Conservation (phyloP, 805 yeast species). For the Suhomyces faveliae region DNA sequence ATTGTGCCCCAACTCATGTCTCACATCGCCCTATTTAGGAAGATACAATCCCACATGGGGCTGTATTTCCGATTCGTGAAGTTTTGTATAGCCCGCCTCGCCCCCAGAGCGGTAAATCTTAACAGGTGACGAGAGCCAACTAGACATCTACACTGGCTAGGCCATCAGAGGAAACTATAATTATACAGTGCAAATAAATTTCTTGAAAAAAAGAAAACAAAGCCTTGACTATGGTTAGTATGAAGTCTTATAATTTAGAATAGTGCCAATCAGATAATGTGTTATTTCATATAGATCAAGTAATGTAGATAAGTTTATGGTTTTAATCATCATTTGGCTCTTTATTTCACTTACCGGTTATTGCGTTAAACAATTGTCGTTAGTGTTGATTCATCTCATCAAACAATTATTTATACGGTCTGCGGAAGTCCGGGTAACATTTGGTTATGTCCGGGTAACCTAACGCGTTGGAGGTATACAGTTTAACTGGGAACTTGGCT, state of each 20-base stretch:
- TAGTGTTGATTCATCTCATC: background rate
- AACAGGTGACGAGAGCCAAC: background rate
- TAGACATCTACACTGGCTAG: background rate
- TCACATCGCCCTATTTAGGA: background rate
- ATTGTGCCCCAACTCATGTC: background rate
- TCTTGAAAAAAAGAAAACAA: background rate
- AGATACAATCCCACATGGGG: background rate
- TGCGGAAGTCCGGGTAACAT: background rate
- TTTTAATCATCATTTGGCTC: constrained; percentile 4
- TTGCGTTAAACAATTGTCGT: background rate
- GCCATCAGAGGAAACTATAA: background rate
- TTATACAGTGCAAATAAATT: background rate
- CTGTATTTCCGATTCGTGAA: background rate
- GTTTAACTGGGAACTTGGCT: background rate
- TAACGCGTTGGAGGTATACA: background rate
- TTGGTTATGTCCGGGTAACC: background rate
- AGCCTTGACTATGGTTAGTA: background rate
- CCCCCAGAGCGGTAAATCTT: background rate
- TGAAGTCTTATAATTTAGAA: background rate
- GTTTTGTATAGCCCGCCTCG: background rate
- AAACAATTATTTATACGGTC: background rate
- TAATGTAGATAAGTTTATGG: constrained; percentile 17
- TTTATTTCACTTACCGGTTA: background rate
- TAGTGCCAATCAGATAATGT: constrained; percentile 2
- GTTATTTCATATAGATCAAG: constrained; percentile 11